Evolutionary conservation across 2,329 filamentous ascomycete species (phyloP), one percentile per base, ranked within the genome.

Genomic region (Penicillium nordicum): DNA sequence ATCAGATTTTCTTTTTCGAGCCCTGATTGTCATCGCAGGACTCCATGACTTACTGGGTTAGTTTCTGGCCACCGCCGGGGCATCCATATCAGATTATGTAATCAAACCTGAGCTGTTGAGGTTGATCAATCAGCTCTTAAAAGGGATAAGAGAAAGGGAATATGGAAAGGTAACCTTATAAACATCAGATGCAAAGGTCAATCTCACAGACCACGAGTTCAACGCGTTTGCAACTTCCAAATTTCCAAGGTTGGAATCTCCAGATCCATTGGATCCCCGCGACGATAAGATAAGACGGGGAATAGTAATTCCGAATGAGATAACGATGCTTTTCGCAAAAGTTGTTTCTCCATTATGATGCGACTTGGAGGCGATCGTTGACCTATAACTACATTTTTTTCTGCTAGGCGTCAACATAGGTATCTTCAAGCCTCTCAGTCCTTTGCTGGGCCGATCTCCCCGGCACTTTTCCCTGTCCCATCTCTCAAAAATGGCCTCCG

Each of bases 241-340:
- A 2, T 14, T 32, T 5, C 21, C 21, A 6, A 30, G 10, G 5
- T 11, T 11, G 29, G 10, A 11, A 30, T 29, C 21, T 21, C 21
- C 21, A 21, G 21, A 21, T 21, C 21, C 21, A 21, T 21, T 21
- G 21, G 21, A 21, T 3, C 14, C 16, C 18, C 5, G 11, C 11
- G 30, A 10, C 36, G 68, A 70, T 70, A 70, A 71, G 69, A 69
- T 71, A 68, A 64, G 25, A 4, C 45, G 66, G 63, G 59, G n/a
- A 5, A 67, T 57, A 4, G 25, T 67, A 66, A 8, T 44, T 67
- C 63, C 69, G 59, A 3, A 61, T 61, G 58, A 46, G 61, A 65
- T 69, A 66, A 57, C 21, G 57, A 52, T 48, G 44, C 23, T 50
- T 51, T 57, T 53, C 60, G 49, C 55, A 58, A 63, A 68, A 69